Evolutionary conservation across 768 basidiomycete genomes (phyloP).

Genomic region (Suillus subluteus): DNA sequence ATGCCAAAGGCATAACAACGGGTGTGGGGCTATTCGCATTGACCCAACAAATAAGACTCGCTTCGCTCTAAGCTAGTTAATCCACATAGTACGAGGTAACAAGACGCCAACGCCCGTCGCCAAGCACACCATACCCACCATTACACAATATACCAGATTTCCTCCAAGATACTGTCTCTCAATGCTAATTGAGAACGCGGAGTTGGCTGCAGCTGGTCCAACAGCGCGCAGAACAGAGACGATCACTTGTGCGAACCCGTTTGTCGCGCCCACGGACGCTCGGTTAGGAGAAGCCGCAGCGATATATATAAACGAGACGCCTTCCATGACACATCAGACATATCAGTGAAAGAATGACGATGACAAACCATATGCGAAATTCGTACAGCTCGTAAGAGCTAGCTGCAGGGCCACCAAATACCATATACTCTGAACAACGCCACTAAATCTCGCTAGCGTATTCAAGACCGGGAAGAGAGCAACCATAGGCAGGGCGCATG

Average conservation of each 20-base stretch:
- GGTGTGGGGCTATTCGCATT: too few relatives aligned
- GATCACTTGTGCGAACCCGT: conserved; percentile 48
- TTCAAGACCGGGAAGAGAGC: conserved; percentile 49
- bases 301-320: conserved; percentile 71
- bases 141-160: conserved; percentile 53
- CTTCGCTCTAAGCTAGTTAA: background rate
- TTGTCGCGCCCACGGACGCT: conserved; percentile 71
- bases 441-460: conserved; percentile 26
- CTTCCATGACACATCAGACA: conserved; percentile 36
- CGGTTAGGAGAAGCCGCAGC: conserved; percentile 67
- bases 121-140: conserved; percentile 33
- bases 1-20: too few relatives aligned
- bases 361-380: conserved; percentile 20
- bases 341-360: background rate
- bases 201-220: conserved; percentile 30
- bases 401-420: conserved; percentile 52
- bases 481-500: conserved; percentile 49
- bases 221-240: conserved; percentile 33
- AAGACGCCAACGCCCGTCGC: conserved; percentile 12
- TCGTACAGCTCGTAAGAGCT: conserved; percentile 46
- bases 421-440: conserved; percentile 43
- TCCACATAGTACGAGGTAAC: background rate
- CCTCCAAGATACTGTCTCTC: conserved; percentile 48
- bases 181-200: conserved; percentile 32
- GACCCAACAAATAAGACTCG: background rate